A percentile compares a stretch with the other conserved stretches of the same genome.
These are phyloP conservation scores for Ilyonectria sp. DNA, from an alignment of 2,329 filamentous ascomycete genomes.

Conservation along the genomic window DNA sequence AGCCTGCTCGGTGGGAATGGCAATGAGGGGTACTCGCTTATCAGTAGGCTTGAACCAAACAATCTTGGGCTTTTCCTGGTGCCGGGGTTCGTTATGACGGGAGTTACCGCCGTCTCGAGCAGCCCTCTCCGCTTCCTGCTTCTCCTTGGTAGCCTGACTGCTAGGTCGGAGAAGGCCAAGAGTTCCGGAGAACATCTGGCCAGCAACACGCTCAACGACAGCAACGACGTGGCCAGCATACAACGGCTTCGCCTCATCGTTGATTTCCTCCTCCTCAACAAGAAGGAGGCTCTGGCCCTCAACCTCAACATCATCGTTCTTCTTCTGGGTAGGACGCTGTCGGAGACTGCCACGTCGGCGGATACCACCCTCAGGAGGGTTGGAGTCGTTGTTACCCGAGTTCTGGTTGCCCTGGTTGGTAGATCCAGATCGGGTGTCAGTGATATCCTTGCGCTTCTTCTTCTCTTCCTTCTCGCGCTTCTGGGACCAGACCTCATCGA, in stretches of 20 bases:
- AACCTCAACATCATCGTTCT: slow-evolving; percentile 99
- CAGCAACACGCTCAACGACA: slow-evolving; percentile 95
- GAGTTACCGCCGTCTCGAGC: slow-evolving; percentile 84
- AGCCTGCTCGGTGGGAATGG: slow-evolving; percentile 97
- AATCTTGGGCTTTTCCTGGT: slow-evolving; percentile 98
- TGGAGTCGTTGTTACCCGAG: slow-evolving; percentile 73
- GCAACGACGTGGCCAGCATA: slow-evolving; percentile 98
- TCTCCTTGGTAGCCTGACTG: slow-evolving; percentile 99
- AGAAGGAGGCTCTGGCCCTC: slow-evolving; percentile 97
- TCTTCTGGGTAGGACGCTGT: slow-evolving; percentile 98
- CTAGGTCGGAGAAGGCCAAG: slow-evolving; percentile 94
- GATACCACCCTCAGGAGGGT: slow-evolving; percentile 84
- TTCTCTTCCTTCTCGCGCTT: slow-evolving; percentile 99
- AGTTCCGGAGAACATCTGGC: slow-evolving; percentile 99
- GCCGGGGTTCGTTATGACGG: slow-evolving; percentile 82
- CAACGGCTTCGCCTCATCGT: slow-evolving; percentile 96
- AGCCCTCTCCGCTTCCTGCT: slow-evolving; percentile 96
- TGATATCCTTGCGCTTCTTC: slow-evolving; percentile 99
- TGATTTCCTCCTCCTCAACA: slow-evolving; percentile 99
- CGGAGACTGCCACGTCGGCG: slow-evolving; percentile 94
- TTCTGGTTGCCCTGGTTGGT: slow-evolving; percentile 80
- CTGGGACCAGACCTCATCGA: slow-evolving; percentile 98
- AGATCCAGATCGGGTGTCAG: slow-evolving; percentile 86
- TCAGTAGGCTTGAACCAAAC: slow-evolving; percentile 99
- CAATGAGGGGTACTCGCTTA: slow-evolving; percentile 97